These are phyloP conservation scores for Lasiodiplodia citricola DNA, from an alignment of 2,329 filamentous ascomycete species.

Conservation along the genomic window DNA sequence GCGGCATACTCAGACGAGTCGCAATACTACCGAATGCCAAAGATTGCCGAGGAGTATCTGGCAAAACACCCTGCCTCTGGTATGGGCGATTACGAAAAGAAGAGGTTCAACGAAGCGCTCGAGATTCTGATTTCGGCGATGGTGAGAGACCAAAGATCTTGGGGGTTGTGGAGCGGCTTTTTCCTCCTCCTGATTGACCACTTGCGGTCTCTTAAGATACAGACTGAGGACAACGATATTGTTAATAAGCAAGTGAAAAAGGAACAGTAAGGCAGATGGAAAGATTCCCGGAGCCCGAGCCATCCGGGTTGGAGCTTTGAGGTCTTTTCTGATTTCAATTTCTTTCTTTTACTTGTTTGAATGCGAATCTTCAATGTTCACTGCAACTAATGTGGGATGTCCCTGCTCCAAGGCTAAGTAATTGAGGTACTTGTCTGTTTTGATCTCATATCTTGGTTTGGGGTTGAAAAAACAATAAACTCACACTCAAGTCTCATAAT, in stretches of 20 bases:
- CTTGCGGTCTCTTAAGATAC: not conserved
- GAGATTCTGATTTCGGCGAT: not conserved
- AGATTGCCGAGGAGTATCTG: not conserved
- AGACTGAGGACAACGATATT: not conserved
- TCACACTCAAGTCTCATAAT: not conserved
- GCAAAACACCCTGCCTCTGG: not conserved
- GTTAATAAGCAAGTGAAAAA: not conserved
- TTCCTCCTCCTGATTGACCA: not conserved
- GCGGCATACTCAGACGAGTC: not conserved
- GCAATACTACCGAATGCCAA: not conserved
- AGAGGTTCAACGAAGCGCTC: not conserved
- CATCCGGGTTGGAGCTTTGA: not conserved
- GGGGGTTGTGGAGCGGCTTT: not conserved
- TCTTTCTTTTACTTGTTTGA: too few relatives aligned
- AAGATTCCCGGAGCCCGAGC: not conserved
- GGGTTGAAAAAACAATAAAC: not conserved
- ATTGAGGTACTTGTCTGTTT: too few relatives aligned
- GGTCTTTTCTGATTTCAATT: too few relatives aligned
- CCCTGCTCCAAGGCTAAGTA: too few relatives aligned
- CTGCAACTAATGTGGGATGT: too few relatives aligned
- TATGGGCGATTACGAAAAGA: not conserved
- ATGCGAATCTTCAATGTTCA: too few relatives aligned
- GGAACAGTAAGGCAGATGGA: not conserved
- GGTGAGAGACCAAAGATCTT: not conserved
- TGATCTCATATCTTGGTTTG: too few relatives aligned